These are phyloP conservation scores for Neofusicoccum parvum DNA, from an alignment of 2,329 filamentous ascomycete species.

Conservation along the genomic window DNA sequence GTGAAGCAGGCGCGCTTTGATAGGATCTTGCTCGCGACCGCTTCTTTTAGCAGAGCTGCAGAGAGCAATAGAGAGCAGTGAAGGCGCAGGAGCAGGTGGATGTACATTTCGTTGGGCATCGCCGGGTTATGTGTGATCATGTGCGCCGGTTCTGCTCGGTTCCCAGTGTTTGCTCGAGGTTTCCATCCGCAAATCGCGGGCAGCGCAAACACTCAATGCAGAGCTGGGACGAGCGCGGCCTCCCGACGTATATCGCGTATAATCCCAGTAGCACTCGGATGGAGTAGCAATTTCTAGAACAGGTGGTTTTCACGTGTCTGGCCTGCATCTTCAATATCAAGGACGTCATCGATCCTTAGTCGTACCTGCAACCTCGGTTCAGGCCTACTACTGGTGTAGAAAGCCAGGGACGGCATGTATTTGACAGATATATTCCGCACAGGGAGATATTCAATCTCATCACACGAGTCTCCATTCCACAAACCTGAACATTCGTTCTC, in stretches of 20 bases:
- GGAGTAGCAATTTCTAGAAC: background rate
- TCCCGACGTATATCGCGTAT: too few relatives aligned
- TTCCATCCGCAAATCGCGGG: too few relatives aligned
- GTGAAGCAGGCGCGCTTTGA: background rate
- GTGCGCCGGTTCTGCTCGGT: too few relatives aligned
- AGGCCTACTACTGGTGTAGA: background rate
- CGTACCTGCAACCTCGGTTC: background rate
- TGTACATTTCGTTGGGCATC: too few relatives aligned
- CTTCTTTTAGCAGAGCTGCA: background rate
- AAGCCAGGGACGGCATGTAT: background rate
- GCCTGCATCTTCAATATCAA: background rate
- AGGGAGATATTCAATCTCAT: background rate
- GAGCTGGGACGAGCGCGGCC: too few relatives aligned
- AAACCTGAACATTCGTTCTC: background rate
- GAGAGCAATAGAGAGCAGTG: background rate
- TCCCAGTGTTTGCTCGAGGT: too few relatives aligned
- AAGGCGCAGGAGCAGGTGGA: too few relatives aligned
- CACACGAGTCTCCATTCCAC: background rate
- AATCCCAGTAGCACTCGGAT: background rate
- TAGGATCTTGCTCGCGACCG: background rate
- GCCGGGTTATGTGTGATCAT: too few relatives aligned
- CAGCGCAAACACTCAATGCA: too few relatives aligned
- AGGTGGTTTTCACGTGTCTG: background rate
- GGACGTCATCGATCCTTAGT: slow-evolving; percentile 16
- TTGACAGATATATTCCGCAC: background rate